Evolutionary conservation across 768 basidiomycete species (phyloP).

Genomic region (Tricholoma matsutake): DNA sequence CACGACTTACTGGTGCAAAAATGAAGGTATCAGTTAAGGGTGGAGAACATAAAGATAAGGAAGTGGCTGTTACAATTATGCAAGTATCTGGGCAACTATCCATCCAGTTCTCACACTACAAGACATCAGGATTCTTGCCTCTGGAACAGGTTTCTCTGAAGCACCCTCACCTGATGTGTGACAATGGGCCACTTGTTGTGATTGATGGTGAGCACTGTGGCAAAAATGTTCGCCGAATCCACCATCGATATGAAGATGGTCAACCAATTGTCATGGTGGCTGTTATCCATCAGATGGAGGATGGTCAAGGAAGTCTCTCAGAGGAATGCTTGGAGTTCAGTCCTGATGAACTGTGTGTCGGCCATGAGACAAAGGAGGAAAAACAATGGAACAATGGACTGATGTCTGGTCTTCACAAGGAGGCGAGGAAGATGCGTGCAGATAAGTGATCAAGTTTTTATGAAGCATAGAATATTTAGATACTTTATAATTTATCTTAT

Average conservation of each 20-base stretch:
- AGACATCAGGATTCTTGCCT: too few relatives aligned
- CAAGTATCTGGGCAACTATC: neutral
- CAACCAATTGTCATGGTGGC: neutral
- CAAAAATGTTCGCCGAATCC: neutral
- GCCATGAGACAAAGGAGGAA: neutral
- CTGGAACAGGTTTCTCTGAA: too few relatives aligned
- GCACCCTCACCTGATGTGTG: neutral
- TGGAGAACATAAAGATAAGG: neutral
- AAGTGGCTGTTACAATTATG: neutral
- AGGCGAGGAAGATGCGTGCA: neutral
- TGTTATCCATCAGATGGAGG: neutral
- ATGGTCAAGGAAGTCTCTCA: neutral
- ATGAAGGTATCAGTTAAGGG: neutral
- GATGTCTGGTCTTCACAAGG: neutral
- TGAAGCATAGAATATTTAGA: neutral
- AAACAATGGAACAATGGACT: neutral
- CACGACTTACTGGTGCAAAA: too few relatives aligned
- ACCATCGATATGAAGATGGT: neutral
- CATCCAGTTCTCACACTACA: too few relatives aligned
- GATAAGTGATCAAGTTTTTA: neutral
- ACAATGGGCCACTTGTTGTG: constrained; percentile 1
- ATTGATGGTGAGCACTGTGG: constrained; percentile 1
- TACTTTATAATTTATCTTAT: neutral
- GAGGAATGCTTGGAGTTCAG: neutral
- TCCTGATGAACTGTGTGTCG: neutral